Evolutionary conservation across 441 rosid species (phyloP), one percentile per base, ranked within the genome.

Genomic region (Macaranga tanarius): DNA sequence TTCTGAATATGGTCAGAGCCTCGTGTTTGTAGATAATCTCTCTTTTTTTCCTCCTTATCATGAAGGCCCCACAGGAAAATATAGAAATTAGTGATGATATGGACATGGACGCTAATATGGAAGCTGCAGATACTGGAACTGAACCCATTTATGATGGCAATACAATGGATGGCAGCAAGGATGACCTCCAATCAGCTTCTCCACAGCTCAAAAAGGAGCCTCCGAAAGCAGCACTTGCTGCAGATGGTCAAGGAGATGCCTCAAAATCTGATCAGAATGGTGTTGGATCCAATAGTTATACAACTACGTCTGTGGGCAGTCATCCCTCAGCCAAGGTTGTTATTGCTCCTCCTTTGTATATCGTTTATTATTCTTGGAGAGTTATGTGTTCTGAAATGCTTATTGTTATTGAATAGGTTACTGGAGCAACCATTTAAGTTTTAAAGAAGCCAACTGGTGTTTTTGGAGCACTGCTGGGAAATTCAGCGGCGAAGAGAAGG

Each of bases 391-490:
- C 66, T 83, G 55, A 75, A 34, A 67, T 26, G 31, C 22, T 62
- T 73, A 57, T 75, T 65, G 73, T 71, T 73, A 52, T 50, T 62
- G 47, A 65, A 62, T 76, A 95, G 97, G 87, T 47, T 76, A 65
- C 83, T 69, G 87, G 77, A 75, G 87, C 87, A 50, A 83, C 82
- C 34, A 81, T 84, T 77, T 88, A 79, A 79, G 85, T 66, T 74
- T 82, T 75, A 63, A 87, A 86, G 88, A 89, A 86, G 78, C 91
- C 88, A 62, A 82, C 74, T 63, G 73, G 89, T 75, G 87, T 81
- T 78, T 82, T 90, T 65, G 94, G 89, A 63, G 87, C 87, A 40
- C 76, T 89, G 75, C 82, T 86, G 40, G 93, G 96, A 54, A 79
- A 71, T 48, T 52, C 71, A 20, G 71, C 77, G 28, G 62, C 78